Evolutionary conservation across 208 protist species (phyloP).

Genomic region (Herpetomonas tarakana): DNA sequence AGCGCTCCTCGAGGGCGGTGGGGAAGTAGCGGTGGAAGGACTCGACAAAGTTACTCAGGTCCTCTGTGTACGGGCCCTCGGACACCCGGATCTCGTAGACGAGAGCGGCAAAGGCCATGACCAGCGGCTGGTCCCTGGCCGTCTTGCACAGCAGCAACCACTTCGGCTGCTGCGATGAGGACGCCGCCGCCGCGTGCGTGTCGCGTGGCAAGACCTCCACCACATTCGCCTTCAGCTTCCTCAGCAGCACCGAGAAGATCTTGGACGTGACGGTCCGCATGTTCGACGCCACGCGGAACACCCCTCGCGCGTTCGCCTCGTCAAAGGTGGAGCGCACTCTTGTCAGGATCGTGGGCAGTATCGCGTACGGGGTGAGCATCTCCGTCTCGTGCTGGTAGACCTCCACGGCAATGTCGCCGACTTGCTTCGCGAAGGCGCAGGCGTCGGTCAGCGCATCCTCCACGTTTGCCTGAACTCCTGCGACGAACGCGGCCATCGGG

Average conservation of each 20-base stretch:
- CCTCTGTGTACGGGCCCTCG: conserved; percentile 33
- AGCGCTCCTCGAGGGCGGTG: conserved; percentile 47
- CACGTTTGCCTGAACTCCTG: conserved; percentile 17
- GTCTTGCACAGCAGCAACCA: conserved; percentile 19
- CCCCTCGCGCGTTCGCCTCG: conserved; percentile 33
- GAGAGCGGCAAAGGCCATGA: conserved; percentile 52
- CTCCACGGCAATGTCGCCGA: conserved; percentile 31
- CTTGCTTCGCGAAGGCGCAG: conserved; percentile 46
- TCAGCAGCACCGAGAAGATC: conserved; percentile 41
- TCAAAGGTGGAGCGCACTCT: conserved; percentile 64
- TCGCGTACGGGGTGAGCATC: conserved; percentile 42
- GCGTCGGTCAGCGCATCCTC: conserved; percentile 38
- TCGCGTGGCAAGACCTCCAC: conserved; percentile 5
- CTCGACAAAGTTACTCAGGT: conserved; percentile 42
- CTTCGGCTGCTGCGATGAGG: not conserved
- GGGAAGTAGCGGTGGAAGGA: conserved; percentile 56
- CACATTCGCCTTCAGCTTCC: conserved; percentile 30
- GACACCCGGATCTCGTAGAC: conserved; percentile 57
- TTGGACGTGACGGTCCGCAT: conserved; percentile 46
- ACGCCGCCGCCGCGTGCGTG: not conserved
- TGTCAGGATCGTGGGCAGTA: conserved; percentile 56
- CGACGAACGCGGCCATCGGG: conserved; percentile 28
- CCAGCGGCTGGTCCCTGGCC: conserved; percentile 26
- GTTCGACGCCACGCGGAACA: conserved; percentile 42
- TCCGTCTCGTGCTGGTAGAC: conserved; percentile 24